Base-by-base conservation (phyloP, 345 rosid species). In the Gossypium ekmanianum region DNA sequence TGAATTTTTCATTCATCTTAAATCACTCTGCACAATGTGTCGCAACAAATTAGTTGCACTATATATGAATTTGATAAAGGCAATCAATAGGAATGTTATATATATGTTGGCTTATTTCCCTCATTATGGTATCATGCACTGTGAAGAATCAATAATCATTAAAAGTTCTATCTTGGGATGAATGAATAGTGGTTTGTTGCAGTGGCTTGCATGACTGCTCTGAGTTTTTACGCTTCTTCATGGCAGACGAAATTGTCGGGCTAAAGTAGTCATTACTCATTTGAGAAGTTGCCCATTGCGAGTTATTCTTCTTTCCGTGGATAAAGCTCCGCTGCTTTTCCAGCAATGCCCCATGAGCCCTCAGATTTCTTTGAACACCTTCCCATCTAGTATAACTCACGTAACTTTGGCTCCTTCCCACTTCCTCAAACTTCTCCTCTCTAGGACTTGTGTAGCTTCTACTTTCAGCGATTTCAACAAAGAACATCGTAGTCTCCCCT, bases 401-500 rank as follows among this genome's bases (percentile, higher is more conserved):
- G 75, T 94, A 92, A 80, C 97, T 94, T 71, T 92, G 97, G 82
- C 95, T 94, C 82, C 97, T 88, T 56, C 91, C 94, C 9, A 91
- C 88, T 77, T 83, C 90, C 68, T 86, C 88, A 47, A 85, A 78
- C 82, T 82, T 83, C 8, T 84, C 88, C 73, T 88, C 92, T 72
- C 86, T 81, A 3, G 97, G 98, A 59, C 89, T 92, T 0, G 97
- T 83, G 70, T 88, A 92, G 82, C 92, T 94, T 77, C 97, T 79
- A 83, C 98, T 94, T 80, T 92, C 95, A 0, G 97, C 97, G 67
- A 97, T 94, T 85, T 92, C 95, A 7, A 94, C 97, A 9, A 97
- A 94, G 85, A 92, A 92, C 97, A 94, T 29, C 0, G 1, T 88
- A 9, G 97, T 94, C 83, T 91, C 97, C 79, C 85, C 95, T 73